A percentile compares a stretch with the other conserved stretches of the same genome.
Evolutionary conservation across 2,329 filamentous ascomycete species (phyloP).

Genomic region (Chaetomium sp.): DNA sequence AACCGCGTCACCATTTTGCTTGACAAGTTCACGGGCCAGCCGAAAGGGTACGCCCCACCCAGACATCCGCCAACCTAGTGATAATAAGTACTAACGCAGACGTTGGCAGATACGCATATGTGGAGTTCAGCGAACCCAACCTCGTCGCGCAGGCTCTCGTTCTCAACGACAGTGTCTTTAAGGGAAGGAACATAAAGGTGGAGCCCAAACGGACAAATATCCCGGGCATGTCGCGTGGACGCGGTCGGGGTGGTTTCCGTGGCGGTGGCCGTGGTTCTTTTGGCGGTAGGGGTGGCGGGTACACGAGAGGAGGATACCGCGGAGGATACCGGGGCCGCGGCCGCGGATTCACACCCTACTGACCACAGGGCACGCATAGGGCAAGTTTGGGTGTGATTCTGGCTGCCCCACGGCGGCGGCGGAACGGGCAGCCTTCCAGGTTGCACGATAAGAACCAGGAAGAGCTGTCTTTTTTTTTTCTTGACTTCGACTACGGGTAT

Average conservation of each 20-base stretch:
- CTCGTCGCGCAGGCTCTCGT: constrained; percentile 92
- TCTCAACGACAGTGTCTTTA: constrained; percentile 94
- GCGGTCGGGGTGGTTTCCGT: constrained; percentile 49
- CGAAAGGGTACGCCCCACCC: constrained; percentile 76
- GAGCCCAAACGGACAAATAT: constrained; percentile 93
- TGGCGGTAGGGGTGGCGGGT: constrained; percentile 53
- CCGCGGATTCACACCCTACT: constrained; percentile 68
- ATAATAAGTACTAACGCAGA: constrained; percentile 24
- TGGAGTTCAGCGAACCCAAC: constrained; percentile 94
- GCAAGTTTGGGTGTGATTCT: neutral
- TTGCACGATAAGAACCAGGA: constrained; percentile 24
- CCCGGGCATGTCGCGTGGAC: constrained; percentile 86
- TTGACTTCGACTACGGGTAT: constrained; percentile 8
- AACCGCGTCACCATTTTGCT: constrained; percentile 96
- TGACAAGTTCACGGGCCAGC: constrained; percentile 98
- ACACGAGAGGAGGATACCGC: constrained; percentile 53
- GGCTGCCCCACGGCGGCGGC: too few species aligned
- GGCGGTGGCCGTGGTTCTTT: constrained; percentile 54
- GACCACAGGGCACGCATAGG: constrained; percentile 33
- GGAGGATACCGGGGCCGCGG: constrained; percentile 68
- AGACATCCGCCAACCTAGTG: neutral
- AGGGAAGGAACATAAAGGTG: constrained; percentile 94
- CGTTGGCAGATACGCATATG: constrained; percentile 83
- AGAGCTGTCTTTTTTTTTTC: constrained; percentile 2
- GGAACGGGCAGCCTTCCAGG: constrained; percentile 1